phyloP scores from a whole-genome alignment of 1,284 basidiomycete species.

The Taiwanofungus camphoratus region DNA sequence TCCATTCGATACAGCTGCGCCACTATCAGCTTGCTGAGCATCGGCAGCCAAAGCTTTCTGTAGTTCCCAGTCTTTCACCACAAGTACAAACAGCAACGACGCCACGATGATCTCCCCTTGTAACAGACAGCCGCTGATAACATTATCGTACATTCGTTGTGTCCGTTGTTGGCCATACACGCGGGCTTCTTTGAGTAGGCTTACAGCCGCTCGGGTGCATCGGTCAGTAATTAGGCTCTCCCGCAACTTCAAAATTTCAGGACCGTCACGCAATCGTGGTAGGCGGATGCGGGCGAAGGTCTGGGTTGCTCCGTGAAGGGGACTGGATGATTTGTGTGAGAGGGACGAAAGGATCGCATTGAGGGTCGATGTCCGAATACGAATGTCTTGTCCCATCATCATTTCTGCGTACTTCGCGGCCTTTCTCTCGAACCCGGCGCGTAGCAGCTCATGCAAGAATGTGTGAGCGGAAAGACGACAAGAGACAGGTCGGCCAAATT shows the following conservation, averaged over 20 bases:
- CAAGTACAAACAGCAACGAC: constrained; percentile 57
- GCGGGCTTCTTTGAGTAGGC: constrained; percentile 49
- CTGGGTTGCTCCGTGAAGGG: constrained; percentile 11
- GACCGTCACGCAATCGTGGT: constrained; percentile 5
- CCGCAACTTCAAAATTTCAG: constrained; percentile 19
- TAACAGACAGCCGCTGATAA: constrained; percentile 59
- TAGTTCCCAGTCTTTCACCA: constrained; percentile 59
- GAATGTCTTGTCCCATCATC: constrained; percentile 49
- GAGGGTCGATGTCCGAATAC: constrained; percentile 5
- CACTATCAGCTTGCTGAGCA: neutral
- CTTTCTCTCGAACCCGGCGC: constrained; percentile 39
- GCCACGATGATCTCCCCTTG: constrained; percentile 74
- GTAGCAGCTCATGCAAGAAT: constrained; percentile 58
- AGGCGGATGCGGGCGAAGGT: neutral
- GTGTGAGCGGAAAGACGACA: constrained; percentile 55
- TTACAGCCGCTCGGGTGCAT: constrained; percentile 44
- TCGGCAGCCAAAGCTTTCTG: constrained; percentile 14
- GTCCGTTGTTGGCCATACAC: constrained; percentile 48
- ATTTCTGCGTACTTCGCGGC: constrained; percentile 44
- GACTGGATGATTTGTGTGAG: constrained; percentile 12
- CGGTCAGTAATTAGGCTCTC: constrained; percentile 27
- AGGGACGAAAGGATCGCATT: constrained; percentile 34
- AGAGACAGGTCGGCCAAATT: constrained; percentile 45
- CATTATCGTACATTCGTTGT: constrained; percentile 49
- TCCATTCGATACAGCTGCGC: neutral